Evolutionary conservation across 495 filamentous ascomycete species (phyloP).

Genomic region (Hypoxylon rickii): DNA sequence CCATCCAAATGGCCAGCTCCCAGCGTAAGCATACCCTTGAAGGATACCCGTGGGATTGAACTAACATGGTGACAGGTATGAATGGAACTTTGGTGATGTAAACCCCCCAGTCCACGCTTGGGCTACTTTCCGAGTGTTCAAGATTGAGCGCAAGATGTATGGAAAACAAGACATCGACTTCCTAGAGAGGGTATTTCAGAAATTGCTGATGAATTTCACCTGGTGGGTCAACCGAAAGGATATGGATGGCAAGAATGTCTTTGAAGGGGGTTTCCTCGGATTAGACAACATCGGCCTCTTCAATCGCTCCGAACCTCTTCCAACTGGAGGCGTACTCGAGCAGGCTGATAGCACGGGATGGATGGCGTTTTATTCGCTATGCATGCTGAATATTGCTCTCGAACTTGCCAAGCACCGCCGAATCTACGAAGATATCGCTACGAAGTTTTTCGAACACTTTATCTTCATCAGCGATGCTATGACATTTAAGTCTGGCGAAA

Average conservation of each 20-base stretch:
- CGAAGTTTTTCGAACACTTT: constrained; percentile 99
- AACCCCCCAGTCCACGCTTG: constrained; percentile 97
- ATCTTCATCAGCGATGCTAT: constrained; percentile 97
- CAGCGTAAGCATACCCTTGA: constrained; percentile 44
- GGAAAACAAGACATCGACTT: constrained; percentile 94
- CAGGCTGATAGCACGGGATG: constrained; percentile 97
- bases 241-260: constrained; percentile 89
- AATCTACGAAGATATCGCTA: constrained; percentile 97
- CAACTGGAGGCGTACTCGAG: constrained; percentile 89
- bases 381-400: constrained; percentile 94
- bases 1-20: constrained; percentile 95
- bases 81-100: constrained; percentile 98
- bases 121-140: constrained; percentile 93
- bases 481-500: constrained; percentile 80
- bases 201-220: constrained; percentile 92
- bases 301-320: constrained; percentile 95
- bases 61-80: constrained; percentile 60
- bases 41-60: constrained; percentile 24
- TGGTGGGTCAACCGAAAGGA: constrained; percentile 99
- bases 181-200: constrained; percentile 94
- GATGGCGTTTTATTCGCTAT: constrained; percentile 97
- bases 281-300: constrained; percentile 97
- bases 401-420: constrained; percentile 93
- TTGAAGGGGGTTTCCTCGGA: constrained; percentile 95
- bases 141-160: constrained; percentile 97